Percentiles rank a stretch among this genome's conserved stretches.
Evolutionary conservation across 352 stramenopile genomes (phyloP).

Genomic region (Pythium dissimile): DNA sequence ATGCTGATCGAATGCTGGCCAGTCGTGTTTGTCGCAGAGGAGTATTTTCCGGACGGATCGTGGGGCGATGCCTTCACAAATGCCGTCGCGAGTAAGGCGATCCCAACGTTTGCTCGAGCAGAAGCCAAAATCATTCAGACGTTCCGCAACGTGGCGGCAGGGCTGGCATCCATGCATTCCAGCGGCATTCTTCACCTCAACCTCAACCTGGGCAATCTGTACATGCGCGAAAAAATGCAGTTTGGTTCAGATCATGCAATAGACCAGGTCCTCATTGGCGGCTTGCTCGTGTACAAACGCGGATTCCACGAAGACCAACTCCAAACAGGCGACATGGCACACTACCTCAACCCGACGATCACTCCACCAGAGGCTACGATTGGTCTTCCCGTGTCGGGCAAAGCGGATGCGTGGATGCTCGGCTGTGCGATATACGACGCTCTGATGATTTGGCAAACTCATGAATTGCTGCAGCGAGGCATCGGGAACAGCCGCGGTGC

Average conservation of each 20-base stretch:
- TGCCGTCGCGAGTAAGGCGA: constrained; percentile 3
- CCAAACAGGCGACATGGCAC: constrained; percentile 25
- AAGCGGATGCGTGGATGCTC: constrained; percentile 66
- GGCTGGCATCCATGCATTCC: constrained; percentile 53
- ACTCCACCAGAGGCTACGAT: constrained; percentile 39
- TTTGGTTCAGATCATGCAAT: background rate
- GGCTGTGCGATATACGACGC: constrained; percentile 52
- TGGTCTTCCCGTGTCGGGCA: constrained; percentile 26
- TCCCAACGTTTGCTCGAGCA: constrained; percentile 17
- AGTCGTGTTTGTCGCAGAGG: constrained; percentile 42
- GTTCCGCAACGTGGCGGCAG: constrained; percentile 49
- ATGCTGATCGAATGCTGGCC: constrained; percentile 63
- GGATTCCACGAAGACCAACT: constrained; percentile 34
- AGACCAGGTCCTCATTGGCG: constrained; percentile 33
- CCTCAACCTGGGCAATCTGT: constrained; percentile 49
- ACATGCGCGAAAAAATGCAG: constrained; percentile 17
- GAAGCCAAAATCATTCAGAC: constrained; percentile 17
- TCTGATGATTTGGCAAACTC: constrained; percentile 47
- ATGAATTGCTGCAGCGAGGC: constrained; percentile 24
- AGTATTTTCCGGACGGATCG: constrained; percentile 37
- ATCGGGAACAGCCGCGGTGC: background rate
- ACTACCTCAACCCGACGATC: constrained; percentile 36
- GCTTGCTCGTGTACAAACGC: constrained; percentile 40
- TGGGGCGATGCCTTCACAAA: constrained; percentile 35
- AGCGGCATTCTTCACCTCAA: constrained; percentile 51